Conservation (phyloP, 2,329 filamentous ascomycete species). For the Tolypocladium nubicola region DNA sequence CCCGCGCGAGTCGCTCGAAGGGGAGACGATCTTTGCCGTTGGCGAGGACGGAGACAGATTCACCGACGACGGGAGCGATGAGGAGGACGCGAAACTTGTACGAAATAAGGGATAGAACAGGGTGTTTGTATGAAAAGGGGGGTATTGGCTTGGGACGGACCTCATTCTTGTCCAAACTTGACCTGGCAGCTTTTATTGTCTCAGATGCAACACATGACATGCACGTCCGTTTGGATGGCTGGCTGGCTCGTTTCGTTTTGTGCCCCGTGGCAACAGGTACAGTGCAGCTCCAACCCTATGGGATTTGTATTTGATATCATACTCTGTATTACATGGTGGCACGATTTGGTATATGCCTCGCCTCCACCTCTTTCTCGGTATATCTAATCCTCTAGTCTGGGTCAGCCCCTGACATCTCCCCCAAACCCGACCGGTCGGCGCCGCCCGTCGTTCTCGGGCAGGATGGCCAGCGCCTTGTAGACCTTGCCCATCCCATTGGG, state of each 20-base stretch:
- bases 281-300: neutral
- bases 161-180: neutral
- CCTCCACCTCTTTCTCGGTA: neutral
- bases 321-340: neutral
- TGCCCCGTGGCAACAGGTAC: neutral
- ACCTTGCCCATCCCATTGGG: slow-evolving; percentile 85
- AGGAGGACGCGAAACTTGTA: slow-evolving; percentile 40
- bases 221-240: neutral
- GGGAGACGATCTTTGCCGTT: slow-evolving; percentile 92
- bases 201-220: neutral
- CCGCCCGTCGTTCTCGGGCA: slow-evolving; percentile 67
- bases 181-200: neutral
- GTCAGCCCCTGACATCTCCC: slow-evolving; percentile 41
- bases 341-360: neutral
- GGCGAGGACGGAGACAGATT: slow-evolving; percentile 77
- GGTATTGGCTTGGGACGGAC: neutral
- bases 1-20: slow-evolving; percentile 54
- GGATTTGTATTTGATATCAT: neutral
- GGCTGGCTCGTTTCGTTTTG: neutral
- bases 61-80: slow-evolving; percentile 56
- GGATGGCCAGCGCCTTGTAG: slow-evolving; percentile 85
- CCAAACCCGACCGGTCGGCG: slow-evolving; percentile 87
- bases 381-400: neutral
- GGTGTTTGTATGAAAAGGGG: neutral
- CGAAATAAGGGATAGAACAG: slow-evolving; percentile 25